Evolutionary conservation across 208 protist genomes (phyloP), one percentile per base, ranked within the genome.

Genomic region (Acanthamoeba rhysodes): DNA sequence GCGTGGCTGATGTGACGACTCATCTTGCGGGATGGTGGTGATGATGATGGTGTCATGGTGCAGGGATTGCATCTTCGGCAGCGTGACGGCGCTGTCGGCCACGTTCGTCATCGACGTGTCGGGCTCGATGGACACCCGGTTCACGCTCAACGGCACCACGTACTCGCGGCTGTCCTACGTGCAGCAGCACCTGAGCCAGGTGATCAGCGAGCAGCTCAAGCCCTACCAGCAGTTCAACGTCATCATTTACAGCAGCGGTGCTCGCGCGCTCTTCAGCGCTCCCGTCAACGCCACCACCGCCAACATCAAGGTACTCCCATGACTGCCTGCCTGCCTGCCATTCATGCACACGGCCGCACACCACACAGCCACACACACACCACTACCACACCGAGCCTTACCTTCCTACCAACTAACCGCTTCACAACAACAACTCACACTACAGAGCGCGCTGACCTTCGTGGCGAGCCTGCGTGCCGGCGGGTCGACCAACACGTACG

Each of bases 151-250:
- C 27, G 68, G 68, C 9, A 29, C 7, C 10, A 4, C 14, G 0
- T 74, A 74, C 68, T 10, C 68, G 27, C 1, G 68, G 27, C 27
- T 74, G 10, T 74, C 27, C 68, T 74, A 74, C n/a, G 68, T 74
- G 68, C 14, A 74, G 68, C 4, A 29, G 68, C 68, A 74, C 8
- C n/a, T 37, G 66, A 74, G 32, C 68, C 27, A 74, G 68, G 68
- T 74, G 4, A 10, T 74, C 68, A 8, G 20, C 68, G 27, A 24
- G 32, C 68, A 74, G 27, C 68, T 74, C 4, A 24, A 74, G 68
- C 68, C 68, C n/a, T 74, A 74, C 27, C 68, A 37, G 68, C 68
- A 37, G 68, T 74, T 74, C 68, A 74, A 74, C 68, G 27, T 37
- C 24, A 74, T 74, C 68, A 12, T 74, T 7, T 74, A 9, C 68